Base-by-base conservation (phyloP, 2,329 filamentous ascomycete genomes). In the Annulohypoxylon truncatum region DNA sequence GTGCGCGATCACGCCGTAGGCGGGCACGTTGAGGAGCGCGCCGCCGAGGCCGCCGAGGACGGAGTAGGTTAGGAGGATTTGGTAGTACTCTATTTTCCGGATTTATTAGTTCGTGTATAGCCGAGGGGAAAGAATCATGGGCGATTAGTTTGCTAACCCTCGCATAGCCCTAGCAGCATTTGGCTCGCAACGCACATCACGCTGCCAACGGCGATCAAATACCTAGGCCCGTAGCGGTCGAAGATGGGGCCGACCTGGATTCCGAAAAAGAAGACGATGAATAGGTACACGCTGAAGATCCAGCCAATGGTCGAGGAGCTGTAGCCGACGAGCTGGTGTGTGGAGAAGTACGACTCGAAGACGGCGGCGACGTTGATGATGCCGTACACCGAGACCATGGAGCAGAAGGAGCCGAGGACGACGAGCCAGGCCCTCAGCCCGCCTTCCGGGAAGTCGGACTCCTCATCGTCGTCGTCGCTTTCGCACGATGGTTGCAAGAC, bases 231-330 rank as follows among this genome's bases (percentile, higher is more conserved):
- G 69, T 90, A 86, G 48, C 86, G 85, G 76, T 97, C 93, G 75
- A 96, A 96, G 35, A 96, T 77, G 0, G 93, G 92, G 0, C 93
- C 93, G 52, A 94, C 89, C 73, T 95, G 91, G 8, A 96, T 87
- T 24, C 93, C 92, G 35, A 92, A 89, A 74, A 95, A 92, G 77
- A 96, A 95, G 47, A 92, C 87, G 48, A 95, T 81, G 74, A 96
- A 96, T 28, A 92, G 84, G 75, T 94, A 95, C 54, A 96, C 80
- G 72, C 90, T 90, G 73, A 95, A 94, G 68, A 97, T 92, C 93
- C 93, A 97, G n/a, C 92, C 92, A 51, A 94, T 89, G 54, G 87
- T 84, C 3, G 89, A 89, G 9, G 90, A 84, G 58, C 81, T 86
- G 76, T 93, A 90, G 20, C 84, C 79, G n/a, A 81, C 82, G 18